These are phyloP conservation scores for Aegle marmelos DNA, from an alignment of 345 rosid genomes.

Conservation along the genomic window DNA sequence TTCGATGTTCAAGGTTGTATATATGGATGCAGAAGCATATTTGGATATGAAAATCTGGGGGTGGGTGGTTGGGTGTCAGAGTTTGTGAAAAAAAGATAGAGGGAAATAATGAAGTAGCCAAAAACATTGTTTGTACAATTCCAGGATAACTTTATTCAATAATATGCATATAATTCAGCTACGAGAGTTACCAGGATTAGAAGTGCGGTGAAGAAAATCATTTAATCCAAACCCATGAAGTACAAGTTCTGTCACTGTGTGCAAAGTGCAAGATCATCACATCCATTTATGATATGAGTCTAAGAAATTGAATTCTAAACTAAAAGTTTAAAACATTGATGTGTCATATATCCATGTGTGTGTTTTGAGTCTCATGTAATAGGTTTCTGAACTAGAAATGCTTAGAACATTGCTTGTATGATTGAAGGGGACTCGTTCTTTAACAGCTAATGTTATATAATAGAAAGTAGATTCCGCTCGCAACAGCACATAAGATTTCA, in stretches of 20 bases:
- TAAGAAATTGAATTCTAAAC: not conserved
- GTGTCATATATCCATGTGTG: not conserved
- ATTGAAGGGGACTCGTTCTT: not conserved
- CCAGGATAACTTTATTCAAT: not conserved
- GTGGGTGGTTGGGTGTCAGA: not conserved
- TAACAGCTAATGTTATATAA: not conserved
- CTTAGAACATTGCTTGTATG: not conserved
- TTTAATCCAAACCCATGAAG: not conserved
- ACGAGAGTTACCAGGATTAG: not conserved
- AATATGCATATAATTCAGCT: not conserved
- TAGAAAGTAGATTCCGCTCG: not conserved
- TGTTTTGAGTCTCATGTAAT: not conserved
- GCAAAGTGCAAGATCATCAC: not conserved
- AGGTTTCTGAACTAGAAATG: not conserved
- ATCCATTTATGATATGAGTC: not conserved
- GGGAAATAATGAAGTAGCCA: not conserved
- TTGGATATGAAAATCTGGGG: not conserved
- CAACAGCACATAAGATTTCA: not conserved
- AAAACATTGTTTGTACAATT: not conserved
- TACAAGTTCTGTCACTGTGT: not conserved
- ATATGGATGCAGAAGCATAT: not conserved
- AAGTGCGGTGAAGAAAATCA: not conserved
- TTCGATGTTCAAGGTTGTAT: not conserved
- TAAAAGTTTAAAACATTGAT: not conserved
- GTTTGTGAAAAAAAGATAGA: not conserved